Evolutionary conservation across 2,329 filamentous ascomycete species (phyloP), one percentile per base, ranked within the genome.

Genomic region (Neonectria coccinea): DNA sequence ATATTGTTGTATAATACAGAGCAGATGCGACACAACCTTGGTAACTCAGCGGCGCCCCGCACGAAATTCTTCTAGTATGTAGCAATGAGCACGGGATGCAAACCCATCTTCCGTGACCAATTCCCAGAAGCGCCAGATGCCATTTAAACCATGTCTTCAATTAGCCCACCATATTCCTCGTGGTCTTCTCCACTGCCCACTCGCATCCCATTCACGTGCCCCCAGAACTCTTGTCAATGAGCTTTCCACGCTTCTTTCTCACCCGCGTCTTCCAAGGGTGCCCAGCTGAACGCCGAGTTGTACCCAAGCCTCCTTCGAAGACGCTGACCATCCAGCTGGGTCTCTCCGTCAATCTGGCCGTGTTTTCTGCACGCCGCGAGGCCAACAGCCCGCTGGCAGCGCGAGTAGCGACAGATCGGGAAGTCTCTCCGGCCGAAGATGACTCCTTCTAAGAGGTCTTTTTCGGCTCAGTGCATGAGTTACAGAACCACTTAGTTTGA

Each of bases 401-500:
- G 31, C 41, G 50, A 56, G 20, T 36, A 52, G 44, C 48, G 54
- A n/a, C 27, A 27, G 12, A 33, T 48, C 54, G 47, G 33, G 57
- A 33, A 36, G 59, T 55, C 62, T 48, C 65, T 48, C 61, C 67
- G 31, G 59, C 53, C 58, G 56, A 59, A 42, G 68, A 65, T 50
- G 56, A 68, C 71, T 65, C 73, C 56, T 64, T 68, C 74, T 77
- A 78, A 56, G 69, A 72, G 62, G 72, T 62, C 51, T 62, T 64
- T 52, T 53, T 68, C 51, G 62, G 31, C 44, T 70, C 65, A 56
- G 65, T 74, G 60, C 83, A 85, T 20, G 74, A 63, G 66, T 84
- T 84, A 70, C 84, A 85, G 33, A 76, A 75, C 84, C 84, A 84
- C 29, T 75, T 76, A 12, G 69, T 50, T 45, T 73, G 76, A 47